Evolutionary conservation across 1,284 basidiomycete species (phyloP), one percentile per base, ranked within the genome.

Genomic region (Ceratobasidium theobromae): DNA sequence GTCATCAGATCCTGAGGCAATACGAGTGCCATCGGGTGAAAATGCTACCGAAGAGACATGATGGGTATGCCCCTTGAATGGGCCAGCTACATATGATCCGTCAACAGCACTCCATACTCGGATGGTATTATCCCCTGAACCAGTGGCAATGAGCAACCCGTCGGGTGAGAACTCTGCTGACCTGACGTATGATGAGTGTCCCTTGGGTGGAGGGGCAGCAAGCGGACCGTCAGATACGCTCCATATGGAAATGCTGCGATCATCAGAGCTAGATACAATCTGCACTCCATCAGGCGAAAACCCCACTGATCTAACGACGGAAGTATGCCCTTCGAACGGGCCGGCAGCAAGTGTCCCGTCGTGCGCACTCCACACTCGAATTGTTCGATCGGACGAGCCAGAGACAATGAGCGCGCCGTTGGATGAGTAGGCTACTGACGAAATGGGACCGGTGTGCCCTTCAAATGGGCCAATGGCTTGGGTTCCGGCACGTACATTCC

Each of bases 171-270:
- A 8, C 35, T 8, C 35, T 8, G 16, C 35, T 16, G 35, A 38
- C 9, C 16, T 8, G 35, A 38, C 35, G 16, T n/a, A n/a, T n/a
- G n/a, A n/a, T n/a, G n/a, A n/a, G n/a, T n/a, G n/a, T n/a, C 9
- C 16, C 35, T 38, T 38, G 35, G 35, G 8, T 38, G 35, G 35
- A 8, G 35, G 8, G 35, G 8, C 16, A 8, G 35, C 8, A 16
- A 8, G 35, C 16, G 35, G 16, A 8, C 9, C 16, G 35, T 38
- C 9, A 38, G 35, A 38, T 21, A 30, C 67, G 53, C 68, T 51
- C 68, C 67, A 68, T 9, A 69, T 21, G 23, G 48, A 35, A 8
- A 69, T 18, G 5, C 67, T 53, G 6, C 40, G 14, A 43, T 68
- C 68, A 28, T 52, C 3, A 43, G 67, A 60, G 21, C 46, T 57